Evolutionary conservation across 495 filamentous ascomycete species (phyloP).

Genomic region (Friedmanniomyces simplex): DNA sequence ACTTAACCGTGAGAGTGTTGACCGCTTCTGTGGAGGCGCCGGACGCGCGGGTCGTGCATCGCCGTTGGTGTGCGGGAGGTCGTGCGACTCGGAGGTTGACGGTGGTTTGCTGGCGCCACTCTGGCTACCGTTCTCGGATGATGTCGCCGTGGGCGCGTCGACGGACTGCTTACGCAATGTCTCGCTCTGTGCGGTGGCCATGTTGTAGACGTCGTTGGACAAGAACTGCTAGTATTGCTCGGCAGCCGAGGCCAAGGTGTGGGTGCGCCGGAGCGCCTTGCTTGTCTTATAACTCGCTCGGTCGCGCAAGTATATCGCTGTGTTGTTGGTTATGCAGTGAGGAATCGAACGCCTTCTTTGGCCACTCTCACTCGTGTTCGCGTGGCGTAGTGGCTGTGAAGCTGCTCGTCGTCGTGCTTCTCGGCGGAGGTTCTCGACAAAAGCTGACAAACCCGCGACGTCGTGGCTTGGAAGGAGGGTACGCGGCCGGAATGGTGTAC

Average conservation of each 20-base stretch:
- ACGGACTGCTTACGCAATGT: not conserved
- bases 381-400: not conserved
- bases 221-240: not conserved
- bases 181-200: not conserved
- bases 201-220: not conserved
- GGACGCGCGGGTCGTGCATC: slow-evolving; percentile 10
- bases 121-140: not conserved
- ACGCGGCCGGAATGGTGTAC: not conserved
- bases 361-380: not conserved
- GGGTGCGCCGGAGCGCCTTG: not conserved
- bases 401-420: not conserved
- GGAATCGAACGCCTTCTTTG: too few relatives aligned
- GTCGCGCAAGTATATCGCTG: too few relatives aligned
- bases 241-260: not conserved
- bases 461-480: not conserved
- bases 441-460: not conserved
- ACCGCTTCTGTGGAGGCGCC: slow-evolving; percentile 22
- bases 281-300: not conserved
- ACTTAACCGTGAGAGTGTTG: slow-evolving; percentile 30
- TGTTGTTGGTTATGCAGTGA: too few relatives aligned
- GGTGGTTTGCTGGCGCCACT: slow-evolving; percentile 3
- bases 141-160: not conserved
- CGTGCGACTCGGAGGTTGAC: not conserved
- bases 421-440: not conserved
- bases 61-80: slow-evolving; percentile 3